These are phyloP conservation scores for Taphrina wiesneri DNA, from an alignment of 1,139 yeast genomes.

Conservation along the genomic window DNA sequence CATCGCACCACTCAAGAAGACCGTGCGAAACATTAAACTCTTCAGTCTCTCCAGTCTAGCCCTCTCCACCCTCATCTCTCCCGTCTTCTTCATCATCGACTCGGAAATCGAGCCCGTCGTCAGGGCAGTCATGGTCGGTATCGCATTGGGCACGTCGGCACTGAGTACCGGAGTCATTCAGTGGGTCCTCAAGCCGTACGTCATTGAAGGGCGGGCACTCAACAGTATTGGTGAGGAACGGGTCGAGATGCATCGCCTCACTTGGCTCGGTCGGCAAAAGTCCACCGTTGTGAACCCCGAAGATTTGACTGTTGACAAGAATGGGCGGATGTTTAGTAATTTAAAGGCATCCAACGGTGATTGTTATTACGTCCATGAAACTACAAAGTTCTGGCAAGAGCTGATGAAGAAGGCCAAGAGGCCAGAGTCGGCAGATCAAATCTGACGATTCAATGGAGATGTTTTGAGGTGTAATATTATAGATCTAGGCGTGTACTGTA, in stretches of 20 bases:
- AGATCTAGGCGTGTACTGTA: too few species aligned
- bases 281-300: constrained; percentile 2
- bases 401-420: not conserved
- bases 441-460: not conserved
- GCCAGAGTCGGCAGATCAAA: not conserved
- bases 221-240: constrained; percentile 4
- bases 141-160: constrained; percentile 49
- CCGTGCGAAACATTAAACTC: constrained; percentile 29
- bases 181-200: constrained; percentile 33
- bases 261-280: constrained; percentile 11
- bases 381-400: constrained; percentile 26
- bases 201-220: constrained; percentile 17
- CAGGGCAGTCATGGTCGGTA: constrained; percentile 32
- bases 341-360: constrained; percentile 19
- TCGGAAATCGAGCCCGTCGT: constrained; percentile 21
- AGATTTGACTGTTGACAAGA: constrained; percentile 16
- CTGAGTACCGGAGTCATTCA: constrained; percentile 85
- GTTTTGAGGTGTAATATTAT: too few species aligned
- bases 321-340: constrained; percentile 34
- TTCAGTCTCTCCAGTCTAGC: constrained; percentile 28
- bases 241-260: constrained; percentile 21
- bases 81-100: constrained; percentile 31
- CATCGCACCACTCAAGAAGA: constrained; percentile 16
- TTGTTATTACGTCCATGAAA: constrained; percentile 30
- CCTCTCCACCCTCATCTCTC: constrained; percentile 28